Evolutionary conservation across 192 early-diverging fungal species (phyloP).

Genomic region (Backusella westeae): DNA sequence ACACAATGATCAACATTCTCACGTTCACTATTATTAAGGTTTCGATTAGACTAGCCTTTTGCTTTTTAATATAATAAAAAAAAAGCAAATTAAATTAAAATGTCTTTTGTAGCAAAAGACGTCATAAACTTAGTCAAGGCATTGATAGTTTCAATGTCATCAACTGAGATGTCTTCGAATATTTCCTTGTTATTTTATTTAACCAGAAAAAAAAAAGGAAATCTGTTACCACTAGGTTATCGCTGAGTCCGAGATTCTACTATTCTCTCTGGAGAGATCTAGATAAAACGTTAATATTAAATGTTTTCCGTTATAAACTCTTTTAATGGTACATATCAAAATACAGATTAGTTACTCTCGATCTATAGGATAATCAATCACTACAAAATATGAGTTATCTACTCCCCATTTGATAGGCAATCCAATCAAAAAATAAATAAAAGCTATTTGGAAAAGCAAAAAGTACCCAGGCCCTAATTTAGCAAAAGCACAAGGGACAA

Average conservation of each 20-base stretch:
- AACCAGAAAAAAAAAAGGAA: too few relatives aligned
- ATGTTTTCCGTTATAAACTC: neutral
- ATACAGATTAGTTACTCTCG: neutral
- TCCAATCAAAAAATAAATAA: neutral
- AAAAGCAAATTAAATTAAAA: neutral
- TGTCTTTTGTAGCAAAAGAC: too few relatives aligned
- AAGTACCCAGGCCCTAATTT: constrained; percentile 15
- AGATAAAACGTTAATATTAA: neutral
- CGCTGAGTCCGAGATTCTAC: too few relatives aligned
- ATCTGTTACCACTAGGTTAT: too few relatives aligned
- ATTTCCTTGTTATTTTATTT: too few relatives aligned
- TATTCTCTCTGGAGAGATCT: neutral
- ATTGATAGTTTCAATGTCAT: too few relatives aligned
- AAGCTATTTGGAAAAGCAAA: too few relatives aligned
- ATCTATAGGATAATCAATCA: neutral
- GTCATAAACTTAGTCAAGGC: too few relatives aligned
- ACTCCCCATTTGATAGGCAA: neutral
- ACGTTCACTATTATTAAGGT: neutral
- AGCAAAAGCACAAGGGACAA: constrained; percentile 4
- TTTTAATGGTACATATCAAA: neutral
- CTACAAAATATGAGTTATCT: neutral
- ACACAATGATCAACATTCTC: neutral
- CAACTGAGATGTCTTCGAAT: too few relatives aligned
- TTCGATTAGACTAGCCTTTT: neutral
- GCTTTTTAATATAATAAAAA: neutral